phyloP scores from a whole-genome alignment of 306 rosid species.

The Acacia confusa region DNA sequence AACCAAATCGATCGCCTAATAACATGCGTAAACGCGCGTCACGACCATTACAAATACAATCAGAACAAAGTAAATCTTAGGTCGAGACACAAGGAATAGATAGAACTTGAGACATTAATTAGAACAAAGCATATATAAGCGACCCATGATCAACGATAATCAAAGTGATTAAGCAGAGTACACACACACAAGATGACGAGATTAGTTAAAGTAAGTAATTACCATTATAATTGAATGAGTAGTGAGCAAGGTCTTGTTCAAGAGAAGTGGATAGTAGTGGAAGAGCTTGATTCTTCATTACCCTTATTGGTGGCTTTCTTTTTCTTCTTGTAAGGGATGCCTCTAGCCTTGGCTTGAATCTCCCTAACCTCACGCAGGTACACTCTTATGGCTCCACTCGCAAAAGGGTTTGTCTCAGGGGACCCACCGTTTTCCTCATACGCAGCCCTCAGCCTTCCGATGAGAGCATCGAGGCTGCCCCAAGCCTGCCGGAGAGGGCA shows the following conservation, averaged over 20 bases:
- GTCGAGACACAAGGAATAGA: background rate
- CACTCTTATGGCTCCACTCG: constrained; percentile 74
- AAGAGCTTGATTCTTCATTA: constrained; percentile 49
- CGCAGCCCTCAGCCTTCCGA: constrained; percentile 92
- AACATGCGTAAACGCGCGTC: background rate
- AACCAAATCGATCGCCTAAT: background rate
- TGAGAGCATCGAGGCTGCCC: constrained; percentile 96
- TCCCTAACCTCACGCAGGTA: constrained; percentile 88
- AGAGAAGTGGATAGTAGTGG: constrained; percentile 40
- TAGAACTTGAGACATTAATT: background rate
- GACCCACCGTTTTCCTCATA: constrained; percentile 93
- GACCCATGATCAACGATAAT: background rate
- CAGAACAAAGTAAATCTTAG: background rate
- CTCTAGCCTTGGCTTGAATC: constrained; percentile 92
- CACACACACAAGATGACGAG: background rate
- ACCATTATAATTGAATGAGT: constrained; percentile 36
- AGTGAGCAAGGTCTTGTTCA: background rate
- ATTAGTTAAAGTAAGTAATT: constrained; percentile 10
- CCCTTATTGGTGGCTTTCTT: constrained; percentile 63
- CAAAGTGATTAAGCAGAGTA: background rate
- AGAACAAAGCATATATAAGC: background rate
- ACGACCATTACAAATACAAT: background rate
- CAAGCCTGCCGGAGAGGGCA: constrained; percentile 94
- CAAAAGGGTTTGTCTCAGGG: constrained; percentile 78
- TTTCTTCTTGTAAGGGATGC: constrained; percentile 95